Evolutionary conservation across 2,329 filamentous ascomycete genomes (phyloP), one percentile per base, ranked within the genome.

Genomic region (Tolypocladium ovalisporum): DNA sequence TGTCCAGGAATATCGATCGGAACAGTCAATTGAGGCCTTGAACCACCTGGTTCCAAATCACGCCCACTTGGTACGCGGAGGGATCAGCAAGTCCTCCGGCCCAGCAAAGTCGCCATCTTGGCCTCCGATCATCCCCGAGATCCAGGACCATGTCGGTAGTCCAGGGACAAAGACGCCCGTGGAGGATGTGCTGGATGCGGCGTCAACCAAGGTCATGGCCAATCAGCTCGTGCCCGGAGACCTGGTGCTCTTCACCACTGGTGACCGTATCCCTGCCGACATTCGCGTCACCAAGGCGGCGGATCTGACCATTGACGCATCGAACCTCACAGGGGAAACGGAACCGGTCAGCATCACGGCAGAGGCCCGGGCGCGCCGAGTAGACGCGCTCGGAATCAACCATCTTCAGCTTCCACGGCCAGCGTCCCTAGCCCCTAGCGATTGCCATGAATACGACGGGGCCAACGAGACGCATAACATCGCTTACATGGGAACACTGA

Each of bases 401-500:
- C 68, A 70, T 44, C 57, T 65, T 15, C 65, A 69, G 51, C 61
- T 68, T 39, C 62, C 64, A 51, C 62, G 60, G 22, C 60, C 77
- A 40, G 80, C 81, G 76, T 53, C 83, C 0, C 58, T 70, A 35
- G 61, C 64, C 2, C 63, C 66, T 8, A 60, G 61, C 80, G 62
- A 84, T 79, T 60, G 83, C 34, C 86, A 88, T 62, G 81, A 89
- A 51, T 80, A 84, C 54, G 60, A 64, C 4, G 34, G 24, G 12
- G 75, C 88, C 54, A 89, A 88, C 60, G 87, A 88, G 56, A 84
- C 87, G 64, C 89, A 88, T 65, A 97, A 99, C 66, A 92, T 99
- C 69, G 94, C 92, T 2, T 97, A 97, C 71, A 97, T 99, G 92
- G 94, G 94, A 34, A 99, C 94, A 3, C 73, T 99, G 62, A 91